These are phyloP conservation scores for Dicorynia guianensis DNA, from an alignment of 306 rosid genomes.

Conservation along the genomic window DNA sequence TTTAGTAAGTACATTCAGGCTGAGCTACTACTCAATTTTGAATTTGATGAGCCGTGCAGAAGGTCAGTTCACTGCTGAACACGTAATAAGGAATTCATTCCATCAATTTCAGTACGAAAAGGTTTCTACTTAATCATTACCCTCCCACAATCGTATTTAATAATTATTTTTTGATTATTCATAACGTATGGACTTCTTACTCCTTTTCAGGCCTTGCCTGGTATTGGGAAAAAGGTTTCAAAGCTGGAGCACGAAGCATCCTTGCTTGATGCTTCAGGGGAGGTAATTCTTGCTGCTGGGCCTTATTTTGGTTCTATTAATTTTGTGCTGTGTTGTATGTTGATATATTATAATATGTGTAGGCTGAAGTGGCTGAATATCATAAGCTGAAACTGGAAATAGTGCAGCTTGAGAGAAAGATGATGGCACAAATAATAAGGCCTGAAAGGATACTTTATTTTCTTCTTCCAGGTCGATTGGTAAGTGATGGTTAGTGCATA, in stretches of 20 bases:
- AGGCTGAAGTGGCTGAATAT: slow-evolving; percentile 93
- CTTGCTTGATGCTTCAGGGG: slow-evolving; percentile 88
- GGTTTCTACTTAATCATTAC: slow-evolving; percentile 59
- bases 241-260: slow-evolving; percentile 89
- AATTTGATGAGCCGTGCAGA: slow-evolving; percentile 98
- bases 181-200: slow-evolving; percentile 27
- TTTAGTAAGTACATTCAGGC: slow-evolving; percentile 94
- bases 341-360: slow-evolving; percentile 33
- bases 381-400: slow-evolving; percentile 85
- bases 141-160: slow-evolving; percentile 14
- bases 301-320: slow-evolving; percentile 32
- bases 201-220: slow-evolving; percentile 81
- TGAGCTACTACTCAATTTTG: slow-evolving; percentile 97
- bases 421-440: slow-evolving; percentile 91
- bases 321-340: slow-evolving; percentile 6
- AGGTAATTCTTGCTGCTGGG: slow-evolving; percentile 56
- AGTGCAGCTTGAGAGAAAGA: slow-evolving; percentile 84
- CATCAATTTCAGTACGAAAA: slow-evolving; percentile 98
- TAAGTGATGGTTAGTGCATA: slow-evolving; percentile 48
- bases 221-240: slow-evolving; percentile 80
- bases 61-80: slow-evolving; percentile 98
- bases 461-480: slow-evolving; percentile 98
- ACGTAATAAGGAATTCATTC: slow-evolving; percentile 89
- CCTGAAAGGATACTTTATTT: slow-evolving; percentile 86
- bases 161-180: slow-evolving; percentile 31